Conservation (phyloP, 768 basidiomycete genomes). For the Pisolithus orientalis region DNA sequence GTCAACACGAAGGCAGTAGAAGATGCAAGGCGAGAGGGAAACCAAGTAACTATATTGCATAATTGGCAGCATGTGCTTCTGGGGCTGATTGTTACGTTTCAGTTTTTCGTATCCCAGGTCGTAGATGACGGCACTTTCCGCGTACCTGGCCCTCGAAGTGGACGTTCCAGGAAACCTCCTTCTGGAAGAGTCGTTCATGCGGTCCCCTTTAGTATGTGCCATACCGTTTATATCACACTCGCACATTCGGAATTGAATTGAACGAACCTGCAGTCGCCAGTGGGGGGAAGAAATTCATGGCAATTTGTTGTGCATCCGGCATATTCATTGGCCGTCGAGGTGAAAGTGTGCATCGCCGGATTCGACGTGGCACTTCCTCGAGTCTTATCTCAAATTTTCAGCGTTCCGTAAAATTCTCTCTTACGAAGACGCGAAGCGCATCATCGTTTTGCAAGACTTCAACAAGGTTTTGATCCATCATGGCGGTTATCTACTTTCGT, state of each 20-base stretch:
- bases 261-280: slow-evolving; percentile 31
- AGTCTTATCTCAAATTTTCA: slow-evolving; percentile 19
- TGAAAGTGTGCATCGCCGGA: slow-evolving; percentile 37
- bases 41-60: slow-evolving; percentile 46
- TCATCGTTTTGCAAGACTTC: slow-evolving; percentile 54
- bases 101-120: slow-evolving; percentile 64
- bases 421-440: slow-evolving; percentile 41
- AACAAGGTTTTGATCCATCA: slow-evolving; percentile 66
- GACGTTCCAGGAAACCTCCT: slow-evolving; percentile 27
- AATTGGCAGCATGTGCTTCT: background rate
- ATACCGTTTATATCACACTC: background rate
- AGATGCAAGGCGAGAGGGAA: slow-evolving; percentile 59
- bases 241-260: background rate
- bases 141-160: slow-evolving; percentile 31
- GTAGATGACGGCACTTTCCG: slow-evolving; percentile 62
- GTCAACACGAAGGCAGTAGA: slow-evolving; percentile 59
- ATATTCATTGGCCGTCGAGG: slow-evolving; percentile 58
- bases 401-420: slow-evolving; percentile 56
- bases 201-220: slow-evolving; percentile 54
- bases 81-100: slow-evolving; percentile 5
- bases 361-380: background rate
- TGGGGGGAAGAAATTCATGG: slow-evolving; percentile 51
- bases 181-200: slow-evolving; percentile 58
- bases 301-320: slow-evolving; percentile 60
- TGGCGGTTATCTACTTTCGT: slow-evolving; percentile 53